phyloP scores from a whole-genome alignment of 2,329 filamentous ascomycete species.

The Penicillium oxalicum region DNA sequence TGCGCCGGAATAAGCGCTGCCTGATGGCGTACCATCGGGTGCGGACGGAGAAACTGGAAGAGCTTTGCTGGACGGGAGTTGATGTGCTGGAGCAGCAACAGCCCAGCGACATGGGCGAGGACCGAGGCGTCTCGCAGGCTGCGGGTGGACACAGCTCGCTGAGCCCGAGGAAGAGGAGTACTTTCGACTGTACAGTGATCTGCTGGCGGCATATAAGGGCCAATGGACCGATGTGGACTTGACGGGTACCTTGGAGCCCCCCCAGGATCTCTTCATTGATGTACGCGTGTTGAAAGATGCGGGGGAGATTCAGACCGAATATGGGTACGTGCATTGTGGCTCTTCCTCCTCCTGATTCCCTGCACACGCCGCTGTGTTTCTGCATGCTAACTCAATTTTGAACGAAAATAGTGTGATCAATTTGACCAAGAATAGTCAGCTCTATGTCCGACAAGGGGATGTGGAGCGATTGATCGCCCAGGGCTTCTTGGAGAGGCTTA shows the following conservation, averaged over 20 bases:
- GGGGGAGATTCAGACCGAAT: slow-evolving; percentile 98
- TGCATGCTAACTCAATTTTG: too few species aligned
- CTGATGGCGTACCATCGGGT: slow-evolving; percentile 90
- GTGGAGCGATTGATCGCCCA: slow-evolving; percentile 91
- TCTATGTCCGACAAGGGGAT: slow-evolving; percentile 92
- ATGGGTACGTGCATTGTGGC: slow-evolving; percentile 61
- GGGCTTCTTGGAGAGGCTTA: slow-evolving; percentile 86
- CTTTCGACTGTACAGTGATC: slow-evolving; percentile 81
- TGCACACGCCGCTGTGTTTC: too few species aligned
- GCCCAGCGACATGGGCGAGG: slow-evolving; percentile 43
- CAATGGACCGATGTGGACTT: slow-evolving; percentile 98
- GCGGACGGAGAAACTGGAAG: slow-evolving; percentile 83
- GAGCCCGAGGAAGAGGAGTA: slow-evolving; percentile 95
- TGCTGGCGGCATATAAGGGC: slow-evolving; percentile 93
- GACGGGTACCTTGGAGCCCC: slow-evolving; percentile 87
- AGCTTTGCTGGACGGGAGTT: slow-evolving; percentile 84
- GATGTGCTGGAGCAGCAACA: slow-evolving; percentile 69
- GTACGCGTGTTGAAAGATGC: slow-evolving; percentile 93
- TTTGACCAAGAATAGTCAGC: slow-evolving; percentile 95
- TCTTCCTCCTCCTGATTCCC: too few species aligned
- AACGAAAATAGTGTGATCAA: slow-evolving; percentile 67
- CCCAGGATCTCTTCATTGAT: slow-evolving; percentile 93
- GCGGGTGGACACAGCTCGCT: slow-evolving; percentile 58
- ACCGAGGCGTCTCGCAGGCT: slow-evolving; percentile 18
- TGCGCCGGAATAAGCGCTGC: slow-evolving; percentile 94